These are phyloP conservation scores for Yarrowia divulgata DNA, from an alignment of 805 yeast genomes.

Conservation along the genomic window DNA sequence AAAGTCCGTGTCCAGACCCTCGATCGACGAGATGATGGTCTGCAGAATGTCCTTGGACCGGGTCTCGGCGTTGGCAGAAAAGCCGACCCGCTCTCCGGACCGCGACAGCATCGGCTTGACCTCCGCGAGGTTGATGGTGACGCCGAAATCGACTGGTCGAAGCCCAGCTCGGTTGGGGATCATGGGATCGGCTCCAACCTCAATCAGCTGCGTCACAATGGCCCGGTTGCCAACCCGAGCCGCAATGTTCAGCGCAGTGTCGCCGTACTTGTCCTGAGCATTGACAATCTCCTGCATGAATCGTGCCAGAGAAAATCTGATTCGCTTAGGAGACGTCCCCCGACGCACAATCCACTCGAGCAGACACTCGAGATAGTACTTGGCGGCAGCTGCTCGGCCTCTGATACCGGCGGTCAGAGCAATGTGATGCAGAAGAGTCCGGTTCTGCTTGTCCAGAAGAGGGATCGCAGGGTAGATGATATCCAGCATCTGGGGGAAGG, in stretches of 20 bases:
- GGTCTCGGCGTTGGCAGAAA: conserved; percentile 40
- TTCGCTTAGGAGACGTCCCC: conserved; percentile 49
- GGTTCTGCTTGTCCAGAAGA: conserved; percentile 68
- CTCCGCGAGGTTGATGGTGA: conserved; percentile 48
- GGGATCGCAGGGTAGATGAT: conserved; percentile 77
- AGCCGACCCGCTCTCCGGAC: conserved; percentile 26
- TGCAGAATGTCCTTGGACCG: conserved; percentile 57
- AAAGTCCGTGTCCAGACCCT: conserved; percentile 64
- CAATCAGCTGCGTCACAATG: conserved; percentile 79
- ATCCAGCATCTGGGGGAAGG: conserved; percentile 74
- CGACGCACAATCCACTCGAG: conserved; percentile 78
- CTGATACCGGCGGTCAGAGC: conserved; percentile 79
- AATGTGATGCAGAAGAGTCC: conserved; percentile 88
- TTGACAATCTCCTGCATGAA: conserved; percentile 78
- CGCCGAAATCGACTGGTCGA: conserved; percentile 86
- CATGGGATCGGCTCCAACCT: conserved; percentile 84
- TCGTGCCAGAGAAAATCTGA: conserved; percentile 50
- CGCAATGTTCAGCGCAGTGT: conserved; percentile 91
- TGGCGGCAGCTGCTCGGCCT: conserved; percentile 73
- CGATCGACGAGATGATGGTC: conserved; percentile 60
- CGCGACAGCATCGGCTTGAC: conserved; percentile 32
- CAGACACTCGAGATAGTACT: conserved; percentile 73
- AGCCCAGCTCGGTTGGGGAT: conserved; percentile 86
- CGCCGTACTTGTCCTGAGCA: conserved; percentile 91
- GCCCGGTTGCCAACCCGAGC: conserved; percentile 85